Evolutionary conservation across 768 basidiomycete species (phyloP), one percentile per base, ranked within the genome.

Genomic region (Collybia sp.): DNA sequence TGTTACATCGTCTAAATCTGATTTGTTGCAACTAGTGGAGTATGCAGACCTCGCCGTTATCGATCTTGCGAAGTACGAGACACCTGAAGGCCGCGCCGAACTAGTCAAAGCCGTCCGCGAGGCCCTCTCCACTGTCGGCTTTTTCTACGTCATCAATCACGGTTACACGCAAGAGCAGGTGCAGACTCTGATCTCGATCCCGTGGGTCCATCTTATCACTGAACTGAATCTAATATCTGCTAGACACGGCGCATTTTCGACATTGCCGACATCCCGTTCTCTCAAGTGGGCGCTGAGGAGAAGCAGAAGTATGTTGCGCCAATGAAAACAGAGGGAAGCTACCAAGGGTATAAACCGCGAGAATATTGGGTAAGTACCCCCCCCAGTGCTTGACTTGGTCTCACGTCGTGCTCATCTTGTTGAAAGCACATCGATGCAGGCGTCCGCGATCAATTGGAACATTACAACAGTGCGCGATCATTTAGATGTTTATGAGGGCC

Each of bases 341-440:
- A 70, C 51, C 70, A 75, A 50, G 78, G 78, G 2, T 81, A 80
- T 52, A 81, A 81, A 53, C 63, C 62, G 6, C 65, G 72, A 5
- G 64, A 70, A 39, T 75, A 75, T 48, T 79, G 72, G 73, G 76
- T 77, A 10, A n/a, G 10, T 37, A 18, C 13, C 10, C 17, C 10
- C 13, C 10, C 17, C 10, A 13, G 35, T 3, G n/a, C 35, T 37
- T 37, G 13, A 37, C 10, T 10, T 34, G n/a, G n/a, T n/a, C 25
- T 4, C 8, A 37, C 3, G 3, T 37, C 6, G 5, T 0, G 16
- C 32, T 33, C 11, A 16, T 45, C 30, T 13, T 10, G 43, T 11
- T 5, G 11, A 5, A 34, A 75, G 73, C 63, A 68, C 43, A 67
- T 75, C 44, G 64, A 65, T 30, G 60, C 61, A 30, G 67, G 70